Conservation (phyloP, 345 rosid species). For the Rhizophora apiculata region DNA sequence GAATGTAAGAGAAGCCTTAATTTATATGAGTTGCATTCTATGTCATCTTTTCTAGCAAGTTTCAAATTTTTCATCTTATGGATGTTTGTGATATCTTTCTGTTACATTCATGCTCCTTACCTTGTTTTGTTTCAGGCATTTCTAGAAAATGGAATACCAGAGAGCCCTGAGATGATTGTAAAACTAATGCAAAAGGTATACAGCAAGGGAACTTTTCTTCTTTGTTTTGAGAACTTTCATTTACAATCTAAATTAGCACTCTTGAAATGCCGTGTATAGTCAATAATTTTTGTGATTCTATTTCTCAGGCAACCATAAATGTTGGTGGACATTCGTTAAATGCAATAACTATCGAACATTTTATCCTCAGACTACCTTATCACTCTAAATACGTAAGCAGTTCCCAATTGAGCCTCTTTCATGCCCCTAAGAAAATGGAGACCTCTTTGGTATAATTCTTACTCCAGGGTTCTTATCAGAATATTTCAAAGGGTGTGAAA, state of each 20-base stretch:
- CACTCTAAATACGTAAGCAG: slow-evolving; percentile 60
- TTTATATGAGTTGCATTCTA: neutral
- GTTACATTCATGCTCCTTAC: neutral
- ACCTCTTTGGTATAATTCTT: slow-evolving; percentile 15
- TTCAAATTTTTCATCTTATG: neutral
- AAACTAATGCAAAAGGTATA: slow-evolving; percentile 67
- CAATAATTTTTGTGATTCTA: neutral
- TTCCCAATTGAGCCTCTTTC: slow-evolving; percentile 17
- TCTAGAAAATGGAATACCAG: slow-evolving; percentile 71
- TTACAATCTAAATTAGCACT: neutral
- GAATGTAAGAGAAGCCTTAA: slow-evolving; percentile 52
- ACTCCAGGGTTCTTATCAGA: slow-evolving; percentile 26
- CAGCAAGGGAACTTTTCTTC: neutral
- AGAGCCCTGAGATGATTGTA: slow-evolving; percentile 54
- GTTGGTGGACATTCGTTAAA: slow-evolving; percentile 70
- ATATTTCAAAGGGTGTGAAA: slow-evolving; percentile 41
- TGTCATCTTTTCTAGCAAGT: neutral
- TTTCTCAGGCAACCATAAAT: slow-evolving; percentile 61
- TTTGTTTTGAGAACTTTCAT: neutral
- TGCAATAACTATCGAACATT: slow-evolving; percentile 73
- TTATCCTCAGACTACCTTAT: slow-evolving; percentile 75
- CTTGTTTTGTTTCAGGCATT: slow-evolving; percentile 49
- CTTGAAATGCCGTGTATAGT: neutral
- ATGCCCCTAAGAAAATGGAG: slow-evolving; percentile 1
- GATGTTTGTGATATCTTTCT: neutral